Base-by-base conservation (phyloP, 495 filamentous ascomycete species). In the Ascobolus immersus region DNA sequence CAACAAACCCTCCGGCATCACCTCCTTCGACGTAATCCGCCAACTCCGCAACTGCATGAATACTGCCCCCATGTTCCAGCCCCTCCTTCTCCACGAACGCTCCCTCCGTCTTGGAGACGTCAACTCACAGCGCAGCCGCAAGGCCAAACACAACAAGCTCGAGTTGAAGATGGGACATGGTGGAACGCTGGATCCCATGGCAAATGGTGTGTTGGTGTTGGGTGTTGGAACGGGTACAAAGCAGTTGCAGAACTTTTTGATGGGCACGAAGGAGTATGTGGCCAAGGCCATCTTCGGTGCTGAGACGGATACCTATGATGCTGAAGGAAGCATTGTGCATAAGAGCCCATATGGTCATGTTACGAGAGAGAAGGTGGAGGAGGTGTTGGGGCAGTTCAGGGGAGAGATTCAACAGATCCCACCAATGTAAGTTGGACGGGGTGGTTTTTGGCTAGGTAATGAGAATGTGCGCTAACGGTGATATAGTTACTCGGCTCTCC, bases 121-220 rank as follows among this genome's bases (percentile, higher is more conserved):
- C 15, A 50, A 56, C 6, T 60, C 52, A 46, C 63, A 72, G 49
- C 63, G 64, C 14, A 55, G 64, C 37, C 55, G 60, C 29, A 44
- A 44, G 33, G 48, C 53, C 23, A 69, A 68, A 52, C 47, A 54
- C 26, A 43, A 55, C 22, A 53, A 61, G 0, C 38, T 74, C 5
- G 61, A 77, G 37, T 72, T 94, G 39, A 99, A 99, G 57, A 73
- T 94, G 43, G 86, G 86, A 13, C 86, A 99, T 55, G 86, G 89
- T 21, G 86, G 86, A 21, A 99, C 86, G 0, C 63, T 99, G 3
- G 86, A 99, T 45, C 86, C 86, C 2, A 64, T 93, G 41, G 86
- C 86, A 10, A 90, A 78, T 1, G 86, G 86, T 17, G 78, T 99
- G 8, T 60, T 99, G 33, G 74, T 93, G 29, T 57, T 78, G 2